Percentiles rank a stretch among this genome's conserved stretches.
phyloP scores from a whole-genome alignment of 768 basidiomycete genomes.

The Tylopilus subfusipes region DNA sequence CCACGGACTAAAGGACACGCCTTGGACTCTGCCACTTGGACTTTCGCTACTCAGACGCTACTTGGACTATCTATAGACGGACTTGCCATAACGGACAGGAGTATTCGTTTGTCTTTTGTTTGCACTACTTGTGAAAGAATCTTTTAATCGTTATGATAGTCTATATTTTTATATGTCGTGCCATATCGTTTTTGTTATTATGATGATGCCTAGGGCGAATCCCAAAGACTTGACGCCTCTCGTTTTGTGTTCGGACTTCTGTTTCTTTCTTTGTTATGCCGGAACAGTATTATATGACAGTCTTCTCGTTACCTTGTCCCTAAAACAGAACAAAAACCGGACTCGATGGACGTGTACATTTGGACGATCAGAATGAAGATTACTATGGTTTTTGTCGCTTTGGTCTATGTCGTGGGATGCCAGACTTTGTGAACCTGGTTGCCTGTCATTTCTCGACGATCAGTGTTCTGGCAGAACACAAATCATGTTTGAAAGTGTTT shows the following conservation, averaged over 20 bases:
- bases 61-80: conserved; percentile 27
- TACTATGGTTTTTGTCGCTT: background rate
- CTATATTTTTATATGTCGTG: conserved; percentile 26
- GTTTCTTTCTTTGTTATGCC: background rate
- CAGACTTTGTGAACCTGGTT: background rate
- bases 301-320: conserved; percentile 1
- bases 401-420: background rate
- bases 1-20: conserved; percentile 21
- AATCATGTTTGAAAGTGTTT: background rate
- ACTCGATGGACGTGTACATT: conserved; percentile 72
- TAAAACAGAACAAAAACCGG: conserved; percentile 79
- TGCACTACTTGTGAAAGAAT: conserved; percentile 8
- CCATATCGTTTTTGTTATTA: conserved; percentile 9
- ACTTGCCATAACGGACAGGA: conserved; percentile 22
- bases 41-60: conserved; percentile 11
- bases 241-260: conserved; percentile 7
- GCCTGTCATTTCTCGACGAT: background rate
- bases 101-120: background rate
- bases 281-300: conserved; percentile 9
- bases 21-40: conserved; percentile 16
- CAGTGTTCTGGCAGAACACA: background rate
- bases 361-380: conserved; percentile 2
- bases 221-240: background rate
- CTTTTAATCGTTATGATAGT: conserved; percentile 30
- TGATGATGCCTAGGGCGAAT: background rate